Evolutionary conservation across 2,329 filamentous ascomycete species (phyloP), one percentile per base, ranked within the genome.

Genomic region (Rutstroemia sp.): DNA sequence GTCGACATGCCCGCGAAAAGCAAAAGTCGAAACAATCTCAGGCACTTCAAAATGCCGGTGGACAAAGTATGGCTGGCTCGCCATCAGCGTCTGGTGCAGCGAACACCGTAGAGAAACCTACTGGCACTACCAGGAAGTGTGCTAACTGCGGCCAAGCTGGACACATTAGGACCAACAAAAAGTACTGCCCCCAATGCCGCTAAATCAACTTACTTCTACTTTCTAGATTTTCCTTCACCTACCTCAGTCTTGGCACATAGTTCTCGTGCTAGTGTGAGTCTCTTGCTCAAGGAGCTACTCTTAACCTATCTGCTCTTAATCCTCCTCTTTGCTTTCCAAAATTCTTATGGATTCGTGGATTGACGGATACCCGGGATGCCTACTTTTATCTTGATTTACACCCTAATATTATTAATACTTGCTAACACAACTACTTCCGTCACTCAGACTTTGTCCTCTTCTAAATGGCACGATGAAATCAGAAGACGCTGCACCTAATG

Each of bases 111-210:
- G 75, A 78, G 65, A 75, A 76, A 59, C 68, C 70, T 58, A 80
- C 75, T 48, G 84, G 86, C 59, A 95, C 89, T 56, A 87, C 87
- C 36, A 82, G 95, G 66, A 97, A 97, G 76, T 99, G 94, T 74
- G 94, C 94, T 63, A 97, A 96, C 72, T 99, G 94, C 74, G 94
- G 94, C 51, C 88, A 94, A 71, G 88, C 95, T 54, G 94, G 94
- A 34, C 94, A 99, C 69, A 99, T 99, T 78, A 96, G 96, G 74
- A 97, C 92, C 48, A 97, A 97, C 78, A 95, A 96, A 76, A 97
- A 96, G 90, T 94, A 82, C 60, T 66, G 61, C 14, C 19, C 53
- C 53, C 52, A 51, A 51, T 58, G 51, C 56, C 53, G 57, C 55
- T 38, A 48, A 42, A 30, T 45, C 51, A 53, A 44, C 21, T 17